A percentile compares a stretch with the other conserved stretches of the same genome.
phyloP scores from a whole-genome alignment of 441 rosid species.

The Arabidopsis hybrid region DNA sequence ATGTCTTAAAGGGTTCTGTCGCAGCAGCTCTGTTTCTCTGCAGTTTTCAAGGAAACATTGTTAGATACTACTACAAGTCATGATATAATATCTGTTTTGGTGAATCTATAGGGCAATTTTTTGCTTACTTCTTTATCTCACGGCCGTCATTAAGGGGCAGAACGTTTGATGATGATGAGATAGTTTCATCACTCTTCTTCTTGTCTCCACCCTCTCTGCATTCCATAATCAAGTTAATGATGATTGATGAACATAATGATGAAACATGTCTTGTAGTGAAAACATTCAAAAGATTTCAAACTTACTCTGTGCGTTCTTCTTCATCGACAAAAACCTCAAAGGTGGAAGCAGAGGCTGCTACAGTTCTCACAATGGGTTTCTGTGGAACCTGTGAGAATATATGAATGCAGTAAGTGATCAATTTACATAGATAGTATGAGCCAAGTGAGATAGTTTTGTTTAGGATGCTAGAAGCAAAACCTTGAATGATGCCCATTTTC shows the following conservation, averaged over 20 bases:
- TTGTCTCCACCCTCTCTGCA: conserved; percentile 46
- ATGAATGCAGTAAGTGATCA: conserved; percentile 14
- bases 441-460: neutral
- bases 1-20: conserved; percentile 78
- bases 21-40: conserved; percentile 81
- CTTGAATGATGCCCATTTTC: conserved; percentile 82
- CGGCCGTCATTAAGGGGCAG: conserved; percentile 56
- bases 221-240: conserved; percentile 22
- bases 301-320: conserved; percentile 72
- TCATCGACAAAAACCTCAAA: conserved; percentile 88
- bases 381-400: conserved; percentile 63
- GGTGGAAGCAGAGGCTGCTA: conserved; percentile 47
- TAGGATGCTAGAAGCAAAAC: conserved; percentile 45
- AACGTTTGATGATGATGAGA: conserved; percentile 50
- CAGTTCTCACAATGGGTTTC: conserved; percentile 54
- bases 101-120: neutral
- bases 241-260: too few species aligned
- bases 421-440: neutral
- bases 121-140: conserved; percentile 70
- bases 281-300: neutral
- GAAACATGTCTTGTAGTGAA: neutral
- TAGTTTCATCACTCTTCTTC: conserved; percentile 36
- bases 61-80: conserved; percentile 13
- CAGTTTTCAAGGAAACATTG: neutral
- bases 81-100: neutral